Evolutionary conservation across 257 asterid species (phyloP).

Genomic region (Capsicum pubescens): DNA sequence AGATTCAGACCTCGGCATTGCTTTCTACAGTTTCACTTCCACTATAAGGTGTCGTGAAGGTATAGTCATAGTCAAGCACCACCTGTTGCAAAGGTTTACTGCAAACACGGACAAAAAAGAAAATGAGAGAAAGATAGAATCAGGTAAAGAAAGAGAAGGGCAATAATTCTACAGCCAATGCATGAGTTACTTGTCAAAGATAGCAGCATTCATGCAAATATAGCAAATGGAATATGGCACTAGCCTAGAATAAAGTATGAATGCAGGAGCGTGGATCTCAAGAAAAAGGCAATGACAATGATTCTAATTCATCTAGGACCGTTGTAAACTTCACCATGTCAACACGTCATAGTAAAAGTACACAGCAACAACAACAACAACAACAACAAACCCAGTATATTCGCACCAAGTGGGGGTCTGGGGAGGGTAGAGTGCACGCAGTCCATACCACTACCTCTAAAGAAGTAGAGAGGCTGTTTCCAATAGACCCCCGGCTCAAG

Average conservation of each 20-base stretch:
- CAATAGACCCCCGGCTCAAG: no score
- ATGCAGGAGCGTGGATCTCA: not conserved
- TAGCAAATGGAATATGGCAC: not conserved
- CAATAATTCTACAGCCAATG: not conserved
- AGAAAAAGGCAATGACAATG: not conserved
- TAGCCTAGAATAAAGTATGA: not conserved
- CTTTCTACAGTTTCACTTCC: constrained; percentile 68
- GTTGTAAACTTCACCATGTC: not conserved
- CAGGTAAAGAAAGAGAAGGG: not conserved
- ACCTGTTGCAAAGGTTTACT: constrained; percentile 89
- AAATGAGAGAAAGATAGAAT: constrained; percentile 28
- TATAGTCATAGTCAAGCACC: constrained; percentile 92
- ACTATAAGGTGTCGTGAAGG: constrained; percentile 92
- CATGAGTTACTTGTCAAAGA: no score
- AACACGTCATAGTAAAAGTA: not conserved
- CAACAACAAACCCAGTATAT: no score
- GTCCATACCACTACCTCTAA: no score
- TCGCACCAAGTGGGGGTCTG: no score
- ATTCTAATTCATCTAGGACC: not conserved
- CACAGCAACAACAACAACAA: no score
- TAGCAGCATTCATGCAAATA: not conserved
- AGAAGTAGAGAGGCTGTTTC: no score
- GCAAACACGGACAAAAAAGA: constrained; percentile 39
- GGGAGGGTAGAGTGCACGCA: no score
- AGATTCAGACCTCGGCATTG: constrained; percentile 62